phyloP scores from a whole-genome alignment of 1,284 basidiomycete genomes.

The Sphagnurus paluster region DNA sequence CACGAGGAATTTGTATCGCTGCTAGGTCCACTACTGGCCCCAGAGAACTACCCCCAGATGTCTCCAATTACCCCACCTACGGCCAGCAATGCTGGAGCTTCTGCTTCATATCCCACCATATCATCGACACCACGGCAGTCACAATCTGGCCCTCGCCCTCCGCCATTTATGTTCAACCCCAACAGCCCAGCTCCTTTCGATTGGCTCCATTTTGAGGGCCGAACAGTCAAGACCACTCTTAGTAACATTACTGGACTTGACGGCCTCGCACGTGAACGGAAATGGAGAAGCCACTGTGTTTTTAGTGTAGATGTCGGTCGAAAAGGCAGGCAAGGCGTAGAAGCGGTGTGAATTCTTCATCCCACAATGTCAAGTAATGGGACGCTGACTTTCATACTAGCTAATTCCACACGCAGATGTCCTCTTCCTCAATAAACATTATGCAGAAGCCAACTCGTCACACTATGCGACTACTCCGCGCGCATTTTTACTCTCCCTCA shows the following conservation, averaged over 20 bases:
- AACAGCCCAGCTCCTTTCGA: slow-evolving; percentile 75
- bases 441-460: slow-evolving; percentile 56
- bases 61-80: slow-evolving; percentile 26
- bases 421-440: slow-evolving; percentile 71
- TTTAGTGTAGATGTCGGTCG: slow-evolving; percentile 76
- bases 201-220: slow-evolving; percentile 81
- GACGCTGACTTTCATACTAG: slow-evolving; percentile 36
- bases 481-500: slow-evolving; percentile 71
- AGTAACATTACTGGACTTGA: slow-evolving; percentile 76
- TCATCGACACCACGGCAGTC: slow-evolving; percentile 40
- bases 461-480: slow-evolving; percentile 65
- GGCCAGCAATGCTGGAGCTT: slow-evolving; percentile 24
- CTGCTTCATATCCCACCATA: slow-evolving; percentile 34
- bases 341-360: slow-evolving; percentile 55
- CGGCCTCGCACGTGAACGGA: slow-evolving; percentile 73
- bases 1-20: slow-evolving; percentile 81
- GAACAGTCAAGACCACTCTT: slow-evolving; percentile 72
- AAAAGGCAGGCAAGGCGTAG: slow-evolving; percentile 71
- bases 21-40: slow-evolving; percentile 72
- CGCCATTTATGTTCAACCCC: slow-evolving; percentile 36
- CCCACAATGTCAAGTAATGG: slow-evolving; percentile 5
- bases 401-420: slow-evolving; percentile 78
- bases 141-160: slow-evolving; percentile 32
- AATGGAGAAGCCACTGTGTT: slow-evolving; percentile 77
- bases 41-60: slow-evolving; percentile 62